Percentiles rank a stretch among this genome's conserved stretches.
Conservation (phyloP, 495 filamentous ascomycete species). For the Penicillium herquei region DNA sequence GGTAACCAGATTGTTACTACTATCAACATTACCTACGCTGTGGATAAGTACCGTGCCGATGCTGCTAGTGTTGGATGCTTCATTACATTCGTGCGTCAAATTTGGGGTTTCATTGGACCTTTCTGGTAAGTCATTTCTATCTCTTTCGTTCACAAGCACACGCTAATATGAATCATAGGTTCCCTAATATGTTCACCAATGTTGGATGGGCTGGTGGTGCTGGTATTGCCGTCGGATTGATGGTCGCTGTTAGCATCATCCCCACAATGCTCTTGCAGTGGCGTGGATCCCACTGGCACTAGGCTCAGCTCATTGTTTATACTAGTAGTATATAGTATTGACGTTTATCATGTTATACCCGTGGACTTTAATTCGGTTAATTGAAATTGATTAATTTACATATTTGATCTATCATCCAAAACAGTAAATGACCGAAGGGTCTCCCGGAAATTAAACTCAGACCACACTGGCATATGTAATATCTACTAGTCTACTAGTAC, state of each 20-base stretch:
- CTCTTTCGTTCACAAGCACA: not conserved
- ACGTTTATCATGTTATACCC: not conserved
- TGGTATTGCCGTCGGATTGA: slow-evolving; percentile 39
- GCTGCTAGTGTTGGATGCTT: slow-evolving; percentile 55
- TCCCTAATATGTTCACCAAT: slow-evolving; percentile 48
- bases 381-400: too few species aligned
- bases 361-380: too few species aligned
- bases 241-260: slow-evolving; percentile 44
- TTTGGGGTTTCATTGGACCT: slow-evolving; percentile 59
- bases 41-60: slow-evolving; percentile 51
- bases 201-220: slow-evolving; percentile 43
- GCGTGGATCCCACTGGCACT: slow-evolving; percentile 15
- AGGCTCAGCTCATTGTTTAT: not conserved
- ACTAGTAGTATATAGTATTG: not conserved
- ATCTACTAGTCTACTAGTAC: too few species aligned
- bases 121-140: slow-evolving; percentile 36
- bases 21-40: slow-evolving; percentile 54
- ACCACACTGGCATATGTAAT: too few species aligned
- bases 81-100: slow-evolving; percentile 53
- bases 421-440: too few species aligned
- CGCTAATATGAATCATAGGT: slow-evolving; percentile 16
- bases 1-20: slow-evolving; percentile 61
- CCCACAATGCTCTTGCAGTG: slow-evolving; percentile 43
- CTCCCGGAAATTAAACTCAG: too few species aligned
- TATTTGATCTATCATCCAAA: too few species aligned